phyloP scores from a whole-genome alignment of 1,139 yeast genomes.

The Blastobotrys serpentis region DNA sequence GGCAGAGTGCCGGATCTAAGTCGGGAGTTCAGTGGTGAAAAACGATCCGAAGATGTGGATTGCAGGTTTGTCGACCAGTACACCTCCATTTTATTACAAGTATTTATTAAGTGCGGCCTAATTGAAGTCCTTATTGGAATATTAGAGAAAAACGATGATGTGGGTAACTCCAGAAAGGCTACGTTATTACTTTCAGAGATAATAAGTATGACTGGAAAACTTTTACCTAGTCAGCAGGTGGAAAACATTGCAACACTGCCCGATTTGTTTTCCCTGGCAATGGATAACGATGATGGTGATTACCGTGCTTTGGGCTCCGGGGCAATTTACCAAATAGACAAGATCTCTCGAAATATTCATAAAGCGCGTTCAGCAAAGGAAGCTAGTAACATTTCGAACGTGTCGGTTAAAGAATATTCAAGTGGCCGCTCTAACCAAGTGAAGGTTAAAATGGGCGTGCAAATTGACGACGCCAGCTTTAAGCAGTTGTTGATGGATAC shows the following conservation, averaged over 20 bases:
- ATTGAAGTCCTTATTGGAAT: conserved; percentile 49
- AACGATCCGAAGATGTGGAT: conserved; percentile 8
- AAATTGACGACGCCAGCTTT: conserved; percentile 69
- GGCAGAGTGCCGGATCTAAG: conserved; percentile 29
- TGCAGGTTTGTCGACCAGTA: conserved; percentile 49
- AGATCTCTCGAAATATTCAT: conserved; percentile 44
- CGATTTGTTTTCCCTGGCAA: conserved; percentile 35
- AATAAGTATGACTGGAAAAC: conserved; percentile 51
- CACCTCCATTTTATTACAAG: conserved; percentile 55
- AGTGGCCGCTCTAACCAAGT: conserved; percentile 33
- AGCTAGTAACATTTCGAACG: background rate
- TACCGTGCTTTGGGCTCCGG: conserved; percentile 31
- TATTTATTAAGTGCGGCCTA: conserved; percentile 55
- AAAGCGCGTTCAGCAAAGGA: conserved; percentile 26
- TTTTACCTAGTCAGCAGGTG: conserved; percentile 48
- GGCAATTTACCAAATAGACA: conserved; percentile 48
- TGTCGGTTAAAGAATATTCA: conserved; percentile 7
- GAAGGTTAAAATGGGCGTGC: conserved; percentile 48
- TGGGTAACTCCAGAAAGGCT: conserved; percentile 55
- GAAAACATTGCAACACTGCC: conserved; percentile 35
- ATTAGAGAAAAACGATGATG: conserved; percentile 49
- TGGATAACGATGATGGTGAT: conserved; percentile 18
- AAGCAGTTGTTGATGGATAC: conserved; percentile 66
- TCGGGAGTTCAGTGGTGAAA: conserved; percentile 14
- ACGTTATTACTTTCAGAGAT: conserved; percentile 64